A percentile compares a stretch with the other conserved stretches of the same genome.
Conservation (phyloP, 208 protist genomes). For the Leishmania aethiopica region DNA sequence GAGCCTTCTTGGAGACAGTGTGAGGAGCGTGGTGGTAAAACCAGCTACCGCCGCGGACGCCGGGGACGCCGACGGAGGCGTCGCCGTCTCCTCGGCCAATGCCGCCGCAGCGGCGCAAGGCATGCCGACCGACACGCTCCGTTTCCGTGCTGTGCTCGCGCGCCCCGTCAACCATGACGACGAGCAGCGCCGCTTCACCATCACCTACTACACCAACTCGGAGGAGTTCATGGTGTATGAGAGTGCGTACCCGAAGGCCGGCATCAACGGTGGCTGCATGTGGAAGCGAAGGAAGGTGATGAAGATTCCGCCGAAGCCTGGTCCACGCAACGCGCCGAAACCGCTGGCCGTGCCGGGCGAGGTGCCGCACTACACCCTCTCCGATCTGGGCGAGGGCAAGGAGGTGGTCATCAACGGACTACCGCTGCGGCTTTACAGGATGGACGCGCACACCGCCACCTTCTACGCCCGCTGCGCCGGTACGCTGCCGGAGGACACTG, state of each 20-base stretch:
- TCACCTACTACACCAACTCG: constrained; percentile 89
- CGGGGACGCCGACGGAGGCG: constrained; percentile 19
- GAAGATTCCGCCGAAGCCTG: constrained; percentile 46
- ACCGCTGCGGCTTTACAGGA: constrained; percentile 69
- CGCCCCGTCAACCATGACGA: constrained; percentile 56
- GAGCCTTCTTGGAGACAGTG: constrained; percentile 22
- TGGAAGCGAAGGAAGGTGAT: constrained; percentile 66
- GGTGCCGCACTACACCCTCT: constrained; percentile 54
- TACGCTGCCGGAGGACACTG: neutral
- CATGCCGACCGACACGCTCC: constrained; percentile 56
- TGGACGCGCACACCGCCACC: constrained; percentile 83
- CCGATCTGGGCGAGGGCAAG: constrained; percentile 73
- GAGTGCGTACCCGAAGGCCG: constrained; percentile 59
- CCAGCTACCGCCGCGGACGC: constrained; percentile 17
- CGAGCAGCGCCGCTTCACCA: constrained; percentile 66
- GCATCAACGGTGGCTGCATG: constrained; percentile 84
- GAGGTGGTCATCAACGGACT: constrained; percentile 70
- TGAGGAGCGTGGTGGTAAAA: constrained; percentile 35
- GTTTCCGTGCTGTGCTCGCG: constrained; percentile 71
- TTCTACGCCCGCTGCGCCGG: constrained; percentile 55
- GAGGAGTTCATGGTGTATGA: constrained; percentile 89
- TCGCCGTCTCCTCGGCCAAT: neutral
- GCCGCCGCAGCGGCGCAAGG: neutral
- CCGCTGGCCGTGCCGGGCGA: constrained; percentile 14
- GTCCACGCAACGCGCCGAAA: constrained; percentile 47